These are phyloP conservation scores for Saccharomyces uvarum DNA, from an alignment of 1,139 yeast species.

Conservation along the genomic window DNA sequence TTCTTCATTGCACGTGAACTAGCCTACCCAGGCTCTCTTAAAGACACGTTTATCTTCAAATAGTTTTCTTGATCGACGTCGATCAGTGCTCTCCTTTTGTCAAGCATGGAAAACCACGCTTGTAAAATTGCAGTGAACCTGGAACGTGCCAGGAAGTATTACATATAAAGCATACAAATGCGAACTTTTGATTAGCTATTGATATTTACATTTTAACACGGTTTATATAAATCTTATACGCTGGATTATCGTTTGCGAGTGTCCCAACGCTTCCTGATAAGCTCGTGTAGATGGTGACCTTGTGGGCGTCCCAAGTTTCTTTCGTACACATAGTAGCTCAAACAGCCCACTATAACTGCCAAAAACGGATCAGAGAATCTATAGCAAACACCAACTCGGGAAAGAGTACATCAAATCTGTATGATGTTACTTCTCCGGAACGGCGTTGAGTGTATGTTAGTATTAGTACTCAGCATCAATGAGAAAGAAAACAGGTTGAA, in stretches of 20 bases:
- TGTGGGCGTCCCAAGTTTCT: constrained; percentile 43
- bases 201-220: background rate
- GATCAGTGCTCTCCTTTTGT: background rate
- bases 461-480: background rate
- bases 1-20: constrained; percentile 1
- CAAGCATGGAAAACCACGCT: background rate
- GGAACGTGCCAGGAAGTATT: background rate
- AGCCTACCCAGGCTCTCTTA: background rate
- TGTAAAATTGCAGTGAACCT: background rate
- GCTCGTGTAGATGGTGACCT: constrained; percentile 50
- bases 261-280: constrained; percentile 33
- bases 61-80: background rate
- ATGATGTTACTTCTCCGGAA: background rate
- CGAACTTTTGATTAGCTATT: background rate
- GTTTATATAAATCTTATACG: background rate
- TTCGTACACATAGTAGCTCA: constrained; percentile 55
- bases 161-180: background rate
- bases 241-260: background rate
- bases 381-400: background rate
- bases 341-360: constrained; percentile 48
- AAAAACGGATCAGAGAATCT: constrained; percentile 44
- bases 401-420: background rate
- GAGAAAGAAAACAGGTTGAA: background rate
- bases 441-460: background rate
- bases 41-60: background rate